Conservation (phyloP, 768 basidiomycete genomes). For the Daedaleopsis nitida region DNA sequence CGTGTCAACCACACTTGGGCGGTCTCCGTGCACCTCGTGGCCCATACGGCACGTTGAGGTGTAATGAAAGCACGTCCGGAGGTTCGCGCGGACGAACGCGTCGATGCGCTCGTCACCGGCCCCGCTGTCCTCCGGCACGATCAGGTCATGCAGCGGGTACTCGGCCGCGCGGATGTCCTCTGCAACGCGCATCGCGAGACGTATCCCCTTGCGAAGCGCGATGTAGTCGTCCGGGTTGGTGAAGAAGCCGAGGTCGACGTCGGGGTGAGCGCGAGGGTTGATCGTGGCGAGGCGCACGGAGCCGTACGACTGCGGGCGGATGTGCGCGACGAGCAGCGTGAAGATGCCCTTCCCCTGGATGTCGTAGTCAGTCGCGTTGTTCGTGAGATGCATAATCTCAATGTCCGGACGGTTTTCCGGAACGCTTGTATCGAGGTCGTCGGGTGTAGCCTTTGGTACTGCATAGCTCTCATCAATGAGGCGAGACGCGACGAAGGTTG, state of each 20-base stretch:
- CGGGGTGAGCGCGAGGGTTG: constrained; percentile 33
- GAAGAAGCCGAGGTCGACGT: constrained; percentile 34
- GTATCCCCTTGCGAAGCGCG: constrained; percentile 24
- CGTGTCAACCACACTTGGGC: constrained; percentile 43
- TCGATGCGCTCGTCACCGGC: constrained; percentile 32
- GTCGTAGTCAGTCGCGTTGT: constrained; percentile 15
- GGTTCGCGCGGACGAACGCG: constrained; percentile 25
- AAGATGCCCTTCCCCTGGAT: constrained; percentile 19
- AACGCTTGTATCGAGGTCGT: constrained; percentile 4
- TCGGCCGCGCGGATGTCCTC: constrained; percentile 16
- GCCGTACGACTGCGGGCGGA: constrained; percentile 30
- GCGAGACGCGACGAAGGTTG: constrained; percentile 5
- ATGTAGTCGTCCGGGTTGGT: constrained; percentile 27
- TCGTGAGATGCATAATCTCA: constrained; percentile 36
- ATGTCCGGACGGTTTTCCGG: constrained; percentile 37
- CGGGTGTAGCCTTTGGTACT: background rate
- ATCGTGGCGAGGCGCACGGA: constrained; percentile 32
- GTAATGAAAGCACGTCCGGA: constrained; percentile 38
- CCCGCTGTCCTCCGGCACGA: constrained; percentile 25
- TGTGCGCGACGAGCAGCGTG: constrained; percentile 23
- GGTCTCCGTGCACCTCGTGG: background rate
- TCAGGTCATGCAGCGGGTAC: constrained; percentile 20
- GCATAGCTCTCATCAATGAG: background rate
- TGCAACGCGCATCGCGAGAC: constrained; percentile 21
- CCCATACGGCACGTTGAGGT: constrained; percentile 41